A percentile compares a stretch with the other conserved stretches of the same genome.
Evolutionary conservation across 116 monocot species (phyloP).

Genomic region (Dioscorea cayenensis): DNA sequence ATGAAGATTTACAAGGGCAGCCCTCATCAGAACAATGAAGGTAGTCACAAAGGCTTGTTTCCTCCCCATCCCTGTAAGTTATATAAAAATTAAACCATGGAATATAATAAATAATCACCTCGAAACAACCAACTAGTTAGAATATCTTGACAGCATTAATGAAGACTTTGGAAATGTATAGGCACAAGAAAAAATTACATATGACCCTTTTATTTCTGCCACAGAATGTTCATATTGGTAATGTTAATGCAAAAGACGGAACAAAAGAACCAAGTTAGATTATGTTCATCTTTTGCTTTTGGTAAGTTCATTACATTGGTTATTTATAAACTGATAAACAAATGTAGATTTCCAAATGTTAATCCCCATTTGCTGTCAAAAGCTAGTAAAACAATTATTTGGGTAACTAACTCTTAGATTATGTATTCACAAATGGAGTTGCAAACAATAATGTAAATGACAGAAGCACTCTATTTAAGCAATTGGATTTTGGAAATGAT

Average conservation of each 20-base stretch:
- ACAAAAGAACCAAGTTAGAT: neutral
- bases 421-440: neutral
- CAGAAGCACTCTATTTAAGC: neutral
- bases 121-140: neutral
- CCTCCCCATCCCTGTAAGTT: conserved; percentile 63
- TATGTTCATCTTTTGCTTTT: too few relatives aligned
- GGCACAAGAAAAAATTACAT: neutral
- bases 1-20: conserved; percentile 55
- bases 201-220: neutral
- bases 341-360: too few relatives aligned
- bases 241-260: neutral
- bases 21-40: conserved; percentile 41
- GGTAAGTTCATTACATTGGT: too few relatives aligned
- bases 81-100: conserved; percentile 1
- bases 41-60: conserved; percentile 37
- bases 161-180: neutral
- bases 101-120: neutral
- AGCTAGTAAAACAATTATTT: neutral
- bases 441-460: neutral
- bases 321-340: too few relatives aligned
- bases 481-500: neutral
- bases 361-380: too few relatives aligned
- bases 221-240: neutral
- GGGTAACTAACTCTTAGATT: neutral
- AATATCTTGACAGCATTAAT: neutral